Conservation (phyloP, 805 yeast species). For the Tetrapisispora phaffii region DNA sequence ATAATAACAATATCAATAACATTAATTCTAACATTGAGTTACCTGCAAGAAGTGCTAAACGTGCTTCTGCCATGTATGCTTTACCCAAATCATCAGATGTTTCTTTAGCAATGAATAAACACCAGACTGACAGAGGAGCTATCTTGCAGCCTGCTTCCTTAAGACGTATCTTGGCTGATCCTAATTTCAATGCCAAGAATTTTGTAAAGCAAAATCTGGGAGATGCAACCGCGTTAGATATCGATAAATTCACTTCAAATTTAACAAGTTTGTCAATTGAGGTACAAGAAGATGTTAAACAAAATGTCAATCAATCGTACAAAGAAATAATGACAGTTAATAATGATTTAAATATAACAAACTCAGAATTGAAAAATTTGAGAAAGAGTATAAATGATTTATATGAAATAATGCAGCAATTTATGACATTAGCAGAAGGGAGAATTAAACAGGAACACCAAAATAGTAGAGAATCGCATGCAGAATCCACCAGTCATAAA, state of each 20-base stretch:
- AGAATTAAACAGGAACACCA: conserved; percentile 40
- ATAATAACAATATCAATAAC: not conserved
- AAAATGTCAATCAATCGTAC: conserved; percentile 51
- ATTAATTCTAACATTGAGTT: not conserved
- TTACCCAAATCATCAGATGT: not conserved
- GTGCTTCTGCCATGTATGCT: not conserved
- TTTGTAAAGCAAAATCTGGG: conserved; percentile 44
- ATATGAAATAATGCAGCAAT: conserved; percentile 47
- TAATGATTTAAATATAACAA: conserved; percentile 52
- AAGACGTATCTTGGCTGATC: conserved; percentile 30
- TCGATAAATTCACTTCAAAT: conserved; percentile 56
- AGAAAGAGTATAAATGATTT: conserved; percentile 52
- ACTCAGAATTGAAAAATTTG: conserved; percentile 51
- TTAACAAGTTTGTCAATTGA: conserved; percentile 39
- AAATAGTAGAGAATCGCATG: conserved; percentile 1
- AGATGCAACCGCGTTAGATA: conserved; percentile 60
- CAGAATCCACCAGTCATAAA: not conserved
- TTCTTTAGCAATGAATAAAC: not conserved
- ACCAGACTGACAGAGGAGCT: not conserved
- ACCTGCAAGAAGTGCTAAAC: not conserved
- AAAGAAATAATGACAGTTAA: conserved; percentile 51
- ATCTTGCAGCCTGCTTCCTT: conserved; percentile 10
- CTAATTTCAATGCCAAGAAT: conserved; percentile 37
- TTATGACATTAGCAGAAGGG: conserved; percentile 52
- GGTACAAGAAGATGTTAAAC: conserved; percentile 49